phyloP scores from a whole-genome alignment of 352 stramenopile species.

The Phytophthora europaea region DNA sequence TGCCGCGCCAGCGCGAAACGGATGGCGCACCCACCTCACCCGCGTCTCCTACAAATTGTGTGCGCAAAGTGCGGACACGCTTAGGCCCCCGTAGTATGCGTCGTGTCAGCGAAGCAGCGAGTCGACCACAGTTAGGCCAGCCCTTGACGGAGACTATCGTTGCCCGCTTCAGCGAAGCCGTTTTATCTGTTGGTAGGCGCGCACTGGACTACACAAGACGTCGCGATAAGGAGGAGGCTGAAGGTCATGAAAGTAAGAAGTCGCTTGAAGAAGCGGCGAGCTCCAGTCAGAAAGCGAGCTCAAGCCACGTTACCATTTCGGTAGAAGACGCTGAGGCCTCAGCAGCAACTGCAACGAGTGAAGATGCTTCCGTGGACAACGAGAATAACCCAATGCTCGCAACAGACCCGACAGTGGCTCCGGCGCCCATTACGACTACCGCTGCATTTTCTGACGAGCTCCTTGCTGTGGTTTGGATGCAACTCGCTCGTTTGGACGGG shows the following conservation, averaged over 20 bases:
- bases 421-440: constrained; percentile 29
- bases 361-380: constrained; percentile 16
- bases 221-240: constrained; percentile 34
- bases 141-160: constrained; percentile 72
- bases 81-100: constrained; percentile 29
- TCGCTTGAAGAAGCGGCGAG: constrained; percentile 8
- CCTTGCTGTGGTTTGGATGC: constrained; percentile 86
- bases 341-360: constrained; percentile 4
- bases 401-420: constrained; percentile 19
- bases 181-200: constrained; percentile 69
- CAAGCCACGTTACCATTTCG: constrained; percentile 40
- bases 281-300: constrained; percentile 3
- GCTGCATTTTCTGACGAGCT: constrained; percentile 71
- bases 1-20: constrained; percentile 37
- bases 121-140: constrained; percentile 57
- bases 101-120: constrained; percentile 67
- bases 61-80: constrained; percentile 17
- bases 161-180: constrained; percentile 69
- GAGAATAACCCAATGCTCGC: constrained; percentile 41
- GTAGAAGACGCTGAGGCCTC: constrained; percentile 24
- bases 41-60: constrained; percentile 10
- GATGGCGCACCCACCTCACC: constrained; percentile 28
- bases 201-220: constrained; percentile 61
- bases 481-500: constrained; percentile 79
- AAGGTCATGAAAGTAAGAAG: constrained; percentile 12